Base-by-base conservation (phyloP, 768 basidiomycete genomes). In the Suillus lakei region DNA sequence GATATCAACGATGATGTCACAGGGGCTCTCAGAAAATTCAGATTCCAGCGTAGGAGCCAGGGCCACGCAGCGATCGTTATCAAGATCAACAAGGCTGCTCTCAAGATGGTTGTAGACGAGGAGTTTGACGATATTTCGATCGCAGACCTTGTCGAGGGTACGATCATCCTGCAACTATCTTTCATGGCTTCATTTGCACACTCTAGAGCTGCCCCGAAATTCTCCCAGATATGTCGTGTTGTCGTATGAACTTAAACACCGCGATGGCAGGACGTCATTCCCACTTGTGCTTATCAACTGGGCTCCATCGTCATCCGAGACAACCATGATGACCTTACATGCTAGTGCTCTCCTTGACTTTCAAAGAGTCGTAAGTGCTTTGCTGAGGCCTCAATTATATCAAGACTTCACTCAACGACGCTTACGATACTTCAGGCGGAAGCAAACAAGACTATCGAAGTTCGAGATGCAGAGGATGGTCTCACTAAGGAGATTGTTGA, bases 251-350 rank as follows among this genome's bases (percentile, higher is more conserved):
- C 85, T 95, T 41, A 83, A 83, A 60, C 93, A 96, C 75, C 74
- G 74, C 10, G 95, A 97, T 71, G 95, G 95, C 4, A 83, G 96
- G 55, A 92, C 83, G 66, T 95, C 93, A 1, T 93, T 90, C 70
- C 95, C 95, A 2, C 81, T 98, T 13, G 88, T 93, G 15, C 82
- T 97, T 55, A 80, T 98, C 76, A 96, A 96, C 80, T 98, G 95
- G 95, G 86, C 87, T 30, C 96, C 95, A 21, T 83, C 80, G 4
- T 83, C 88, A 9, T 90, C 88, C 70, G 94, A 96, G 74, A 94
- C 86, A 36, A 85, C 87, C 32, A 80, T 93, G 69, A 80, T 86
- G 65, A 93, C 94, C 5, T 82, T 97, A 6, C 92, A 98, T 70
- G 95, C 95, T 3, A 94, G 92, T 67, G 91, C 90, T 41, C 80